Evolutionary conservation across 2,329 filamentous ascomycete species (phyloP).

Genomic region (Xylariaceae sp.): DNA sequence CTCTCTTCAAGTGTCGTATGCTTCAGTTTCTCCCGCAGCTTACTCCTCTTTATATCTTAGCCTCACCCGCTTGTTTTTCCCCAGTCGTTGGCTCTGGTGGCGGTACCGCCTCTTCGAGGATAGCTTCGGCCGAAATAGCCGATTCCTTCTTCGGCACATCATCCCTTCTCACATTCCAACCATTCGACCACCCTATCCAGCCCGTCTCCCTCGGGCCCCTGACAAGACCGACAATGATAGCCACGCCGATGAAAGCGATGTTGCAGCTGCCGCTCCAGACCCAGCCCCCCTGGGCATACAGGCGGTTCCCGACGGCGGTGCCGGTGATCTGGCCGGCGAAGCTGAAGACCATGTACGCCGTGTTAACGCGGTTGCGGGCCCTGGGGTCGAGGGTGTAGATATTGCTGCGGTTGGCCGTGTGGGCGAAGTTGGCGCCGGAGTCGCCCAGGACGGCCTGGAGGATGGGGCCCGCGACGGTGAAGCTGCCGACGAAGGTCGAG

Average conservation of each 20-base stretch:
- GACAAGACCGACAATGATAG: slow-evolving; percentile 40
- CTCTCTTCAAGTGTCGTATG: no score
- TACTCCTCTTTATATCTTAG: not conserved
- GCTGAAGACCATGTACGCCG: slow-evolving; percentile 76
- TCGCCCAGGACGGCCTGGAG: slow-evolving; percentile 73
- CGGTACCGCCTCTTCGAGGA: slow-evolving; percentile 8
- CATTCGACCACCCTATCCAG: slow-evolving; percentile 48
- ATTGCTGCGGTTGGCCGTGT: slow-evolving; percentile 71
- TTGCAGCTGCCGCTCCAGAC: slow-evolving; percentile 48
- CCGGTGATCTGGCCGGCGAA: slow-evolving; percentile 78
- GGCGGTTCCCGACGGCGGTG: slow-evolving; percentile 58
- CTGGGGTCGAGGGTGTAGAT: slow-evolving; percentile 74
- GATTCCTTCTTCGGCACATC: slow-evolving; percentile 7
- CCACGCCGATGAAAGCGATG: slow-evolving; percentile 43
- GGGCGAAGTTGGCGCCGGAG: slow-evolving; percentile 71
- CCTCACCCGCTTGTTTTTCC: not conserved
- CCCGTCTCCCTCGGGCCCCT: slow-evolving; percentile 45
- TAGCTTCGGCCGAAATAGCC: not conserved
- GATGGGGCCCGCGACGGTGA: slow-evolving; percentile 70
- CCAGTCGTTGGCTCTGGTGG: not conserved
- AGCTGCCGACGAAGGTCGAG: slow-evolving; percentile 69
- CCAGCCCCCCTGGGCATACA: slow-evolving; percentile 57
- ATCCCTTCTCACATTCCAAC: slow-evolving; percentile 41
- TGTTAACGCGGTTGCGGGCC: slow-evolving; percentile 76
- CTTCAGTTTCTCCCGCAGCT: no score